Evolutionary conservation across 768 basidiomycete genomes (phyloP).

Genomic region (Trametes maxima): DNA sequence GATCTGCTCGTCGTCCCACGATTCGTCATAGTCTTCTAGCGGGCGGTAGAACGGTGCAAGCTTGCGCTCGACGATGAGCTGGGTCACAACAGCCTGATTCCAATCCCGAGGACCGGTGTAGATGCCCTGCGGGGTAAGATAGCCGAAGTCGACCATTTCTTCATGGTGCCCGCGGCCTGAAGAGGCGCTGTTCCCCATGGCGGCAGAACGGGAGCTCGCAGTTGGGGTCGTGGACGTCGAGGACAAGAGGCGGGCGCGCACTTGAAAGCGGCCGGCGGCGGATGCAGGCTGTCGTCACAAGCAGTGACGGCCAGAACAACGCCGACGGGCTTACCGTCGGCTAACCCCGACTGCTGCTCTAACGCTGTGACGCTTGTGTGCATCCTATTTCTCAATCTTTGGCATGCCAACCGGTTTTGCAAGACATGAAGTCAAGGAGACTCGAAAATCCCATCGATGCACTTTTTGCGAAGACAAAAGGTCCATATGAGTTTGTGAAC

Average conservation of each 20-base stretch:
- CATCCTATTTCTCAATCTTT: neutral
- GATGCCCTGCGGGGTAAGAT: slow-evolving; percentile 80
- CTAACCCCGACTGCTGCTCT: slow-evolving; percentile 4
- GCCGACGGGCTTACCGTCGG: slow-evolving; percentile 5
- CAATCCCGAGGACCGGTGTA: slow-evolving; percentile 87
- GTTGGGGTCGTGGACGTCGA: slow-evolving; percentile 11
- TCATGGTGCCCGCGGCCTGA: slow-evolving; percentile 76
- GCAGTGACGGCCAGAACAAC: slow-evolving; percentile 10
- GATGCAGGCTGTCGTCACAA: slow-evolving; percentile 21
- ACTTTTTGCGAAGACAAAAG: no score
- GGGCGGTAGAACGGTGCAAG: slow-evolving; percentile 97
- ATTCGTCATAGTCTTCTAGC: slow-evolving; percentile 87
- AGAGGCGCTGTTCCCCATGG: slow-evolving; percentile 84
- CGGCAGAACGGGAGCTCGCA: neutral
- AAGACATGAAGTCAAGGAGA: neutral
- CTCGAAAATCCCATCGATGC: no score
- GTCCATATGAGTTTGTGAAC: no score
- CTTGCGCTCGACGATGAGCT: slow-evolving; percentile 84
- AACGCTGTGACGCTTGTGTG: neutral
- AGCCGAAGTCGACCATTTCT: slow-evolving; percentile 82
- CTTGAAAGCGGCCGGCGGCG: slow-evolving; percentile 13
- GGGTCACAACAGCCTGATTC: slow-evolving; percentile 84
- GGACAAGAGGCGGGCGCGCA: slow-evolving; percentile 6
- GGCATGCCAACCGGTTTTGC: neutral
- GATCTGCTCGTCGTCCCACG: slow-evolving; percentile 89